Base-by-base conservation (phyloP, 164 flowering plant species). In the Hamamelis virginiana region DNA sequence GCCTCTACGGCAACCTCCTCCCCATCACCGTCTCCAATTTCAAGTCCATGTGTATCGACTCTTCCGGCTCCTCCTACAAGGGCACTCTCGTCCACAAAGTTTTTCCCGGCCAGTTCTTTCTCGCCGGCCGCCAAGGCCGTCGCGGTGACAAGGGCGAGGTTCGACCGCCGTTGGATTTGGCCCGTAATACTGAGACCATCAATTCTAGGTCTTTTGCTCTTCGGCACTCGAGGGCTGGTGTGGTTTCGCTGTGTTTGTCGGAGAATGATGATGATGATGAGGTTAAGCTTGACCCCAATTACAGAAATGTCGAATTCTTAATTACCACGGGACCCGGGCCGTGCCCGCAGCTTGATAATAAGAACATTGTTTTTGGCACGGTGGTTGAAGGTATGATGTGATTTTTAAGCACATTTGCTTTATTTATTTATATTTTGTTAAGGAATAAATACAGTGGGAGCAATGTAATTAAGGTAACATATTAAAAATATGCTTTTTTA, bases 291-390 rank as follows among this genome's bases (percentile, higher is more conserved):
- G 87, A 90, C 48, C 89, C 94, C 0, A 55, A 82, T 52, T 95
- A 95, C 51, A 82, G 89, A 55, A 95, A 92, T 75, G 98, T 92
- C 2, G 97, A 95, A 87, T 95, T 95, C 85, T 79, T 95, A 82
- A 86, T 95, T 59, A 95, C 98, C 1, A 92, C 98, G 3, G 98
- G 98, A 6, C 98, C 98, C 2, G 97, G 94, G 19, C 97, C 97
- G 0, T 84, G 90, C 70, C 97, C 97, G 5, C 80, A 89, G 76
- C 91, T 95, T 38, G 97, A 95, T 67, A 56, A 62, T 66, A 78
- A 76, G 75, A 95, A 95, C 76, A 91, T 95, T 55, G 97, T 95
- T 21, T 95, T 95, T 65, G 97, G 97, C 22, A 52, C 85, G 2
- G 97, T 95, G 55, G 88, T 92, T 64, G 96, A 92, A 92, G 97